Evolutionary conservation across 2,329 filamentous ascomycete genomes (phyloP).

Genomic region (Fusarium torulosum): DNA sequence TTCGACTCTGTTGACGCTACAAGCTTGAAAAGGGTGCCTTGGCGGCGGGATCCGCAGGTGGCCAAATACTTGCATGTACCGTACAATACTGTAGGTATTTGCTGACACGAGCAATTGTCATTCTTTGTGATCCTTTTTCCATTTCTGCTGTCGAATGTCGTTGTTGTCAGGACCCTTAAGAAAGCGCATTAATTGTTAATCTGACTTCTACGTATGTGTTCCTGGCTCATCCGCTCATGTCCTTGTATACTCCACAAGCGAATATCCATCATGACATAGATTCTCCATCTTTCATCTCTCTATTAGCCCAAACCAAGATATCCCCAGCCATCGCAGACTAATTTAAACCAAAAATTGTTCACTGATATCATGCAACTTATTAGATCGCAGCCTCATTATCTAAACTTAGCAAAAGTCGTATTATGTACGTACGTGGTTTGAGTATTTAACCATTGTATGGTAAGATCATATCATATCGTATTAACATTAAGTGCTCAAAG

Average conservation of each 20-base stretch:
- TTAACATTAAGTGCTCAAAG: too few relatives aligned
- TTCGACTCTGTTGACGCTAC: not conserved
- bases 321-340: not conserved
- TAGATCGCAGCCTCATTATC: too few relatives aligned
- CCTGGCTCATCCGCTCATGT: not conserved
- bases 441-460: too few relatives aligned
- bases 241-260: slow-evolving; percentile 5
- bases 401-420: too few relatives aligned
- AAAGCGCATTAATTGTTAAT: not conserved
- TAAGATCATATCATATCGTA: too few relatives aligned
- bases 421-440: too few relatives aligned
- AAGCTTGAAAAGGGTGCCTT: slow-evolving; percentile 8
- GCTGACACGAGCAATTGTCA: slow-evolving; percentile 10
- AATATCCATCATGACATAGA: slow-evolving; percentile 22
- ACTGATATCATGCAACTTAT: too few relatives aligned
- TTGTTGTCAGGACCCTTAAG: not conserved
- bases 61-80: slow-evolving; percentile 14
- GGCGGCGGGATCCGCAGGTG: slow-evolving; percentile 16
- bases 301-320: slow-evolving; percentile 7
- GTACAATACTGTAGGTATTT: not conserved
- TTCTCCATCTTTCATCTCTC: slow-evolving; percentile 32
- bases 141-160: not conserved
- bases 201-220: not conserved
- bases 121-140: slow-evolving; percentile 6
- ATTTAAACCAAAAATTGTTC: too few relatives aligned